Percentiles rank a stretch among this genome's conserved stretches.
These are phyloP conservation scores for Fonsecaea erecta DNA, from an alignment of 2,329 filamentous ascomycete genomes.

Conservation along the genomic window DNA sequence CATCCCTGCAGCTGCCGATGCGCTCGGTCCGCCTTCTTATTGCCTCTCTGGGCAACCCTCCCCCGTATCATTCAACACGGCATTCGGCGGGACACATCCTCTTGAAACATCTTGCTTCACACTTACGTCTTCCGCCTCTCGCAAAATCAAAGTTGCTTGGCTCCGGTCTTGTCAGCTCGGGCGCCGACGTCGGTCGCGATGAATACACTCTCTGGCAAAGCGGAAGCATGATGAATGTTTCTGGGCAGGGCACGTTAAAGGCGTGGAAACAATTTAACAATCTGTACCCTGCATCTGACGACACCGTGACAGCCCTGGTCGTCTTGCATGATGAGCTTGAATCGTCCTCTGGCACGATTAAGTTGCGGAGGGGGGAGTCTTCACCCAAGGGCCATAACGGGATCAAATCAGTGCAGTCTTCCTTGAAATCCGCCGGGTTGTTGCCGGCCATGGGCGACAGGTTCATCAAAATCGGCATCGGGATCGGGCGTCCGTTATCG, in stretches of 20 bases:
- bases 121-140: constrained; percentile 60
- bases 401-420: constrained; percentile 63
- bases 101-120: constrained; percentile 64
- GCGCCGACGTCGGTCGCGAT: constrained; percentile 49
- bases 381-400: constrained; percentile 77
- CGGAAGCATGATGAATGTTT: constrained; percentile 81
- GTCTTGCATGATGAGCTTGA: constrained; percentile 91
- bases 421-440: constrained; percentile 29
- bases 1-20: constrained; percentile 4
- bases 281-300: constrained; percentile 38
- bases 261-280: constrained; percentile 63
- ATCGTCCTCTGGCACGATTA: constrained; percentile 68
- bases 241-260: constrained; percentile 70
- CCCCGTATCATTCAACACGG: constrained; percentile 73
- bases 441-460: constrained; percentile 58
- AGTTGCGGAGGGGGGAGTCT: constrained; percentile 59
- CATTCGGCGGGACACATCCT: constrained; percentile 87
- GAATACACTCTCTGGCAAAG: constrained; percentile 75
- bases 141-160: constrained; percentile 50
- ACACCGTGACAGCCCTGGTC: constrained; percentile 61
- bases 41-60: constrained; percentile 85
- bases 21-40: constrained; percentile 67
- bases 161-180: constrained; percentile 57
- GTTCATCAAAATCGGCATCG: constrained; percentile 71
- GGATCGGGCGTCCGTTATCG: constrained; percentile 79